These are phyloP conservation scores for Nicotiana attenuata DNA, from an alignment of 257 asterid species.

Conservation along the genomic window DNA sequence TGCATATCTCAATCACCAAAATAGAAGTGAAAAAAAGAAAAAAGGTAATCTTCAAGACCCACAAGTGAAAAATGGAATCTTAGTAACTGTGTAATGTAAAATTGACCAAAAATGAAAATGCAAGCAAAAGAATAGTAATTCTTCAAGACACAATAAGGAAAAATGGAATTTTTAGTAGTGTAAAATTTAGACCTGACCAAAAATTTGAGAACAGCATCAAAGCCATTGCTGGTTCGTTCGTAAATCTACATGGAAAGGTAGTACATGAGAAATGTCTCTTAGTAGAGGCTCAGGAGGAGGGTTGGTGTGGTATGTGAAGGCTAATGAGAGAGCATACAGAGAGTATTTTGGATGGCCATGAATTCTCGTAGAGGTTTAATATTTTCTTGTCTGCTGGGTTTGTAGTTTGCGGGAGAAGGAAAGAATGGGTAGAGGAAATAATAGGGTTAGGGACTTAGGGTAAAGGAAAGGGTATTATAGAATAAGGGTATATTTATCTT, in stretches of 20 bases:
- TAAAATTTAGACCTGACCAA: slow-evolving; percentile 59
- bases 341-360: too few relatives aligned
- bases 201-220: slow-evolving; percentile 42
- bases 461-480: too few relatives aligned
- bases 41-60: neutral
- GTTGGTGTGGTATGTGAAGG: slow-evolving; percentile 33
- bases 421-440: too few relatives aligned
- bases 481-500: too few relatives aligned
- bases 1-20: neutral
- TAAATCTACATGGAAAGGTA: slow-evolving; percentile 64
- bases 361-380: too few relatives aligned
- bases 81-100: neutral
- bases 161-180: neutral
- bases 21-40: neutral
- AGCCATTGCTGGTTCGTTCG: slow-evolving; percentile 53
- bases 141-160: neutral
- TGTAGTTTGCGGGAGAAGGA: too few relatives aligned
- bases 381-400: too few relatives aligned
- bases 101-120: neutral
- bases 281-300: slow-evolving; percentile 67
- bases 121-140: neutral
- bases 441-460: too few relatives aligned
- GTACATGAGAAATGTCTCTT: slow-evolving; percentile 52
- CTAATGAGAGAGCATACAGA: too few relatives aligned
- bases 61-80: neutral